Conservation (phyloP, 257 asterid genomes). For the Schizonepeta tenuifolia region DNA sequence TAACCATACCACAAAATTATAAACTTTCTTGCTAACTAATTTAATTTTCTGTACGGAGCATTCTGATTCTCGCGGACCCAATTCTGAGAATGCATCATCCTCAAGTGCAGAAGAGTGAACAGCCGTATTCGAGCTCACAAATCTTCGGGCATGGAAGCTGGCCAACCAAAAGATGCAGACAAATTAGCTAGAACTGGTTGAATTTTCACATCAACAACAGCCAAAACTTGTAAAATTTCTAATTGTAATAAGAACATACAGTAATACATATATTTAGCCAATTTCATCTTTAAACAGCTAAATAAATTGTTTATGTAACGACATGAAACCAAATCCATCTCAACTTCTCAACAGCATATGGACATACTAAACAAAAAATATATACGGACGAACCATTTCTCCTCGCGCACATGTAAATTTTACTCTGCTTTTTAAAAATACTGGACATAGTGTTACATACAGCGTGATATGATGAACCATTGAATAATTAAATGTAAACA, state of each 20-base stretch:
- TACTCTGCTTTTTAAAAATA: neutral
- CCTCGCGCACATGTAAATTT: neutral
- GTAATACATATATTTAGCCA: neutral
- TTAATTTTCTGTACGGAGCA: slow-evolving; percentile 30
- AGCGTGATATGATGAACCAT: neutral
- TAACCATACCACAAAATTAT: slow-evolving; percentile 40
- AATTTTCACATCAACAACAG: slow-evolving; percentile 11
- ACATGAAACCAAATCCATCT: neutral
- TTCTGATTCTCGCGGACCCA: slow-evolving; percentile 45
- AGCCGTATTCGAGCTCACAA: slow-evolving; percentile 38
- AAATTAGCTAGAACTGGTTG: neutral
- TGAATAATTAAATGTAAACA: neutral
- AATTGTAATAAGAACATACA: slow-evolving; percentile 12
- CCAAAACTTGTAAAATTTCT: slow-evolving; percentile 5
- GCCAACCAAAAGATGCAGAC: slow-evolving; percentile 27
- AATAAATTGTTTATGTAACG: neutral
- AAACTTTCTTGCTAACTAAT: slow-evolving; percentile 45
- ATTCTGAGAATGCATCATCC: slow-evolving; percentile 52
- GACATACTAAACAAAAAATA: neutral
- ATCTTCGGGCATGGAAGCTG: slow-evolving; percentile 43
- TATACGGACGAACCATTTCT: neutral
- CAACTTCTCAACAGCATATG: neutral
- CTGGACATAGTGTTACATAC: no score
- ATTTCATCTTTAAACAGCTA: neutral
- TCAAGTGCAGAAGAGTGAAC: slow-evolving; percentile 35